Evolutionary conservation across 306 rosid genomes (phyloP).

Genomic region (Prunus campanulata): DNA sequence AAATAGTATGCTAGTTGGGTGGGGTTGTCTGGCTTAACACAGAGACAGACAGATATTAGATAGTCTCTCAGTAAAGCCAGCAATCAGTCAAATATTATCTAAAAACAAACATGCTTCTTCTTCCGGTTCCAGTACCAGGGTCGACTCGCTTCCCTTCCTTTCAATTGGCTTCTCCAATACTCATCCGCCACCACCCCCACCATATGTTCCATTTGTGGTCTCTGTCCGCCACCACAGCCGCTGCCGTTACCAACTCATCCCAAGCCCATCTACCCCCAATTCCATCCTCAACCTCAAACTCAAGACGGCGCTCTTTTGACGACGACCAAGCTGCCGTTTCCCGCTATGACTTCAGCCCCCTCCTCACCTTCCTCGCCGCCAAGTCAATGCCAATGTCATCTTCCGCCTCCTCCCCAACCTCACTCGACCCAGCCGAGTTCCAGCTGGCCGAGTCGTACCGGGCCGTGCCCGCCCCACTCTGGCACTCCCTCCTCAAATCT

Average conservation of each 20-base stretch:
- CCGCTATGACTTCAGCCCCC: conserved; percentile 77
- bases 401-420: conserved; percentile 41
- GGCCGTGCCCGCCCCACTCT: conserved; percentile 79
- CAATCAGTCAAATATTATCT: background rate
- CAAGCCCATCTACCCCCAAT: conserved; percentile 16
- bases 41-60: background rate
- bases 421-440: conserved; percentile 68
- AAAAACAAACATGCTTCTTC: conserved; percentile 29
- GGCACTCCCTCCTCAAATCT: conserved; percentile 87
- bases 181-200: conserved; percentile 40
- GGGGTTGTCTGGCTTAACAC: background rate
- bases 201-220: conserved; percentile 19
- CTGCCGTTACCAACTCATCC: conserved; percentile 25
- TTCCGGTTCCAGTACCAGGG: conserved; percentile 32
- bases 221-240: conserved; percentile 13
- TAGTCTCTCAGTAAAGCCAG: no score
- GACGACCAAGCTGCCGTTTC: conserved; percentile 41
- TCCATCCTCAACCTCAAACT: conserved; percentile 16
- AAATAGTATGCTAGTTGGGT: background rate
- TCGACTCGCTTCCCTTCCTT: conserved; percentile 31
- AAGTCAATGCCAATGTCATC: background rate
- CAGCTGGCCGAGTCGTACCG: conserved; percentile 81
- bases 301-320: conserved; percentile 28
- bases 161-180: conserved; percentile 23
- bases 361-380: conserved; percentile 56